Evolutionary conservation across 2,329 filamentous ascomycete genomes (phyloP), one percentile per base, ranked within the genome.

Genomic region (Epichloe glyceriae): DNA sequence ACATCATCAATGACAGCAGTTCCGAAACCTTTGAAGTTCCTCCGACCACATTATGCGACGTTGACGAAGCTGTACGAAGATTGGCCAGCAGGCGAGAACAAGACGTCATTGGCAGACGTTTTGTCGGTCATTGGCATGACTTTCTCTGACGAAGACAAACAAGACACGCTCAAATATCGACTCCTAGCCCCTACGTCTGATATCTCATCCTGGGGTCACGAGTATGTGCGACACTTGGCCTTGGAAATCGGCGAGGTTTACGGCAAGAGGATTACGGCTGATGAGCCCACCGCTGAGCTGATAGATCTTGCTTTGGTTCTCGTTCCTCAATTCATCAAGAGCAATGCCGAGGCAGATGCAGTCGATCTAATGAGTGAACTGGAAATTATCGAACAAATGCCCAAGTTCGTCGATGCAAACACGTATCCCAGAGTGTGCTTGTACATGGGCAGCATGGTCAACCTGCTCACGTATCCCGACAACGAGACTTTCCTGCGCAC

Each of bases 1-100:
- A 98, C 93, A 58, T 97, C 90, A 53, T 98, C 94, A 44, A 98
- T 98, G 93, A 98, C 93, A 46, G 93, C 93, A 53, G 93, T 98
- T 55, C 93, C 94, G 22, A 98, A 98, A 72, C 93, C 93, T 35
- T 79, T 98, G 62, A 98, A 98, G 71, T 98, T 98, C 69, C 80
- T 98, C 56, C 82, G 93, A 73, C 93, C 91, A 59, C 91, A 98
- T 70, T 98, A 97, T 73, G 86, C 94, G 70, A 82, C 85, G 52
- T 76, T 98, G 64, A 85, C 85, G 55, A 86, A 86, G 67, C 74
- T 90, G 30, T 95, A 96, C 73, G 90, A 95, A 53, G 80, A 85
- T 66, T 98, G 94, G 93, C 78, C 85, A 4, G 78, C 79, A 51
- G 82, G 88, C 56, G 81, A 88, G 49, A 82, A 95, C 72, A 95